Conservation (phyloP, 768 basidiomycete genomes). For the Suillus spraguei region DNA sequence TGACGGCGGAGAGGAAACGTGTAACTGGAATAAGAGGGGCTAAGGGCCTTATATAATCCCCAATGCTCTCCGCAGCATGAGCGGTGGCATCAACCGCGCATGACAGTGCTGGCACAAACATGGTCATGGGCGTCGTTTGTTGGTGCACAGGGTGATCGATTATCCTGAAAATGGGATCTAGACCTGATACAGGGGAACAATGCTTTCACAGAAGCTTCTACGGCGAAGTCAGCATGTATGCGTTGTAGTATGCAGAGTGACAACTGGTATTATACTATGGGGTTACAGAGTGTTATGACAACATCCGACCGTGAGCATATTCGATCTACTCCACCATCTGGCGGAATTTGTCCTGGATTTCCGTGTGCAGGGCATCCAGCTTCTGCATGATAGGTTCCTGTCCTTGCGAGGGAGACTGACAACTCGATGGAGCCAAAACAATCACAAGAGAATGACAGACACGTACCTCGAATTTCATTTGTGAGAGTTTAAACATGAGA, state of each 20-base stretch:
- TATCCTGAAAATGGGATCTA: not conserved
- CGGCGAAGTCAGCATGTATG: not conserved
- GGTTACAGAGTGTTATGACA: conserved; percentile 20
- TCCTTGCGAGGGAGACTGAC: conserved; percentile 88
- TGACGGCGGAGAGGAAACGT: conserved; percentile 2
- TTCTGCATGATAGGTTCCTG: conserved; percentile 82
- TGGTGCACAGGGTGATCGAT: not conserved
- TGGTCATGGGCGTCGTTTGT: conserved; percentile 1
- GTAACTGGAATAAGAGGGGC: not conserved
- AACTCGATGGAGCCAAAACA: not conserved
- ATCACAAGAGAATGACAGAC: conserved; percentile 1
- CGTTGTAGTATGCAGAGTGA: not conserved
- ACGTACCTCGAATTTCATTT: conserved; percentile 97
- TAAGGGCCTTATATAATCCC: conserved; percentile 10
- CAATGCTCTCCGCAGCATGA: conserved; percentile 16
- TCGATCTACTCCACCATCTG: conserved; percentile 71
- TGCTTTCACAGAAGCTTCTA: conserved; percentile 5
- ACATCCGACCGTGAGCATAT: not conserved
- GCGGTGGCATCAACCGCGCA: conserved; percentile 1
- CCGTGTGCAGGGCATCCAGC: conserved; percentile 75
- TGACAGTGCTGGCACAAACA: not conserved
- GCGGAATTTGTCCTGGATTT: conserved; percentile 93
- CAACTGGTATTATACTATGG: conserved; percentile 24
- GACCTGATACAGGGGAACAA: not conserved
- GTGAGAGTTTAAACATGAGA: conserved; percentile 95